These are phyloP conservation scores for Thielaviopsis ethacetica DNA, from an alignment of 2,329 filamentous ascomycete species.

Conservation along the genomic window DNA sequence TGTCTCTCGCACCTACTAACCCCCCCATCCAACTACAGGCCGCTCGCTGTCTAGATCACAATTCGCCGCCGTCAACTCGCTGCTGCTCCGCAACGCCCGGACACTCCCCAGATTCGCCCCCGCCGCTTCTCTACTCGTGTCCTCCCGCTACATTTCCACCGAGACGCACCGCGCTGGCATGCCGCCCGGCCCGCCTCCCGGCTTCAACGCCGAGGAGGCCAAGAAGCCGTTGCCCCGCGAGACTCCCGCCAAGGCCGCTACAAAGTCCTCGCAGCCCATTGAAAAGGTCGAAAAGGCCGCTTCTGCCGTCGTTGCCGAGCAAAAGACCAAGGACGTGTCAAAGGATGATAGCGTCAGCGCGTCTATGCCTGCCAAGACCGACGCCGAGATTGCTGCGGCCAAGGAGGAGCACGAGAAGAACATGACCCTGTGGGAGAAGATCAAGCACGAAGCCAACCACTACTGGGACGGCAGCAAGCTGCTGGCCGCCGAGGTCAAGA, in stretches of 20 bases:
- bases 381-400: slow-evolving; percentile 31
- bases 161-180: slow-evolving; percentile 38
- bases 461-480: slow-evolving; percentile 99
- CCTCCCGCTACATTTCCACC: slow-evolving; percentile 39
- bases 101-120: slow-evolving; percentile 22
- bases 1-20: neutral
- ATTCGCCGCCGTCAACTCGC: slow-evolving; percentile 10
- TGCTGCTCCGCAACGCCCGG: slow-evolving; percentile 10
- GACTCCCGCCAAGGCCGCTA: slow-evolving; percentile 16
- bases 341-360: slow-evolving; percentile 18
- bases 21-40: slow-evolving; percentile 3
- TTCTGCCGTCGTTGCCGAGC: slow-evolving; percentile 13
- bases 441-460: slow-evolving; percentile 85
- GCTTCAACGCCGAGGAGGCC: slow-evolving; percentile 79
- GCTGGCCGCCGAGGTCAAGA: slow-evolving; percentile 77
- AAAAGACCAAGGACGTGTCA: slow-evolving; percentile 15
- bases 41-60: slow-evolving; percentile 12
- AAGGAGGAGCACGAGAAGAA: slow-evolving; percentile 61
- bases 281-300: slow-evolving; percentile 20
- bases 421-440: slow-evolving; percentile 73
- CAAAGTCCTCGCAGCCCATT: slow-evolving; percentile 12
- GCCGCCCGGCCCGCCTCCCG: slow-evolving; percentile 51
- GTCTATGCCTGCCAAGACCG: slow-evolving; percentile 20
- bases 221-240: slow-evolving; percentile 60
- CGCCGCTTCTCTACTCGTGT: slow-evolving; percentile 40